phyloP scores from a whole-genome alignment of 2,329 filamentous ascomycete genomes.

The Claviceps purpurea region DNA sequence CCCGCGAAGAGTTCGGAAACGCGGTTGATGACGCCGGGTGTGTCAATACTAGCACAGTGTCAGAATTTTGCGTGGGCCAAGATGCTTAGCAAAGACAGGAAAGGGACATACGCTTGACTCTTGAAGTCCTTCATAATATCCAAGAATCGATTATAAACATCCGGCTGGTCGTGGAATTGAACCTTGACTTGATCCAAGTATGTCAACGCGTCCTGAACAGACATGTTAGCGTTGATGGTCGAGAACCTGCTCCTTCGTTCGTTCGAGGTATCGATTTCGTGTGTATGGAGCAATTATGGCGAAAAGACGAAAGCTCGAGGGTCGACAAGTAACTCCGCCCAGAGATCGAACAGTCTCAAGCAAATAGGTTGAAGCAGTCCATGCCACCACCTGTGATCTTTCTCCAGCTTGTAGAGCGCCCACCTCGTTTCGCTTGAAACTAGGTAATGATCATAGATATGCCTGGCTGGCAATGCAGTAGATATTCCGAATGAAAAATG shows the following conservation, averaged over 20 bases:
- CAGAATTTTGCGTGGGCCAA: constrained; percentile 65
- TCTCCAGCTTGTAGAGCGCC: no score
- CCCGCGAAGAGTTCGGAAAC: constrained; percentile 93
- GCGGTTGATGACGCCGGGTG: constrained; percentile 89
- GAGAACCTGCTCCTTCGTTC: not conserved
- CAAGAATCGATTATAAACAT: constrained; percentile 92
- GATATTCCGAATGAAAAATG: no score
- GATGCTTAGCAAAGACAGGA: not conserved
- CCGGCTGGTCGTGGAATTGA: constrained; percentile 89
- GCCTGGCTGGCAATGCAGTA: no score
- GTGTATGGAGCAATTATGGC: no score
- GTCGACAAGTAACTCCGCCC: no score
- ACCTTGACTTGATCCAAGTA: constrained; percentile 98
- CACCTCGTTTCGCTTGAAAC: not conserved
- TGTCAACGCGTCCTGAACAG: constrained; percentile 56
- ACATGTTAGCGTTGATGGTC: not conserved
- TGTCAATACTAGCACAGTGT: constrained; percentile 59
- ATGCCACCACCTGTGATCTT: no score
- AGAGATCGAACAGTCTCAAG: no score
- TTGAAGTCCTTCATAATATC: constrained; percentile 99
- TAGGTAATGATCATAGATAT: not conserved
- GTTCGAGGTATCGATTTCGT: not conserved
- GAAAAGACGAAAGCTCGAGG: no score
- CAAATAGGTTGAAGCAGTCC: no score
- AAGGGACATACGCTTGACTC: constrained; percentile 65